Evolutionary conservation across 495 filamentous ascomycete species (phyloP), one percentile per base, ranked within the genome.

Genomic region (Hypoxylon crocopeplum): DNA sequence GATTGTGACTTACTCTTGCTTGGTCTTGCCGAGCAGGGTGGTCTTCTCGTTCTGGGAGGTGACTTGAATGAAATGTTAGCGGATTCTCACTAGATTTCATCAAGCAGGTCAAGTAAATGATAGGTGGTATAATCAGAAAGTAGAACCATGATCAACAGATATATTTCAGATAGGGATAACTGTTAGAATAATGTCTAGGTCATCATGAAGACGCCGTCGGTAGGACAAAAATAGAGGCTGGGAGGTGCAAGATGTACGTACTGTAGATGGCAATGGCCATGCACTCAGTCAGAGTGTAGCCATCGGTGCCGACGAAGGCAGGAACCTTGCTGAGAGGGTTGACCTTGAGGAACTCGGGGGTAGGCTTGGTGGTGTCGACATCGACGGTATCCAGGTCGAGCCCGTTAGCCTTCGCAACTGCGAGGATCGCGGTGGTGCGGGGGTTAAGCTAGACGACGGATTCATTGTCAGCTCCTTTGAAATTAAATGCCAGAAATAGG

Each of bases 11-110:
- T 86, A 91, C 84, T 99, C 94, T 80, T 98, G 92, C 88, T 99
- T 99, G 79, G 93, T 98, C 86, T 97, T 97, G 70, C 94, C 94
- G 58, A 99, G 84, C 45, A 99, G 90, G 62, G 92, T 93, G 62
- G 95, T 99, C 86, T 97, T 98, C 87, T 98, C 94, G 77, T 99
- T 98, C 82, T 99, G 94, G 67, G 94, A 97, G 72, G 94, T 91
- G 70, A 99, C 94, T 98, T 72, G 30, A 55, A 49, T 47, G 19
- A 42, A 19, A 51, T 62, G 71, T 79, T 75, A 82, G 73, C 15
- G 17, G n/a, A 32, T 65, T 47, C 51, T 40, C 55, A 56, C 54
- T 63, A 25, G 44, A 64, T 67, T 58, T 60, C 68, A 42, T 19
- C 17, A 19, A 49, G 50, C 38, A 65, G 41, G 42, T 39, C 37